A percentile compares a stretch with the other conserved stretches of the same genome.
Conservation (phyloP, 2,329 filamentous ascomycete genomes). For the Thelonectria discophora region DNA sequence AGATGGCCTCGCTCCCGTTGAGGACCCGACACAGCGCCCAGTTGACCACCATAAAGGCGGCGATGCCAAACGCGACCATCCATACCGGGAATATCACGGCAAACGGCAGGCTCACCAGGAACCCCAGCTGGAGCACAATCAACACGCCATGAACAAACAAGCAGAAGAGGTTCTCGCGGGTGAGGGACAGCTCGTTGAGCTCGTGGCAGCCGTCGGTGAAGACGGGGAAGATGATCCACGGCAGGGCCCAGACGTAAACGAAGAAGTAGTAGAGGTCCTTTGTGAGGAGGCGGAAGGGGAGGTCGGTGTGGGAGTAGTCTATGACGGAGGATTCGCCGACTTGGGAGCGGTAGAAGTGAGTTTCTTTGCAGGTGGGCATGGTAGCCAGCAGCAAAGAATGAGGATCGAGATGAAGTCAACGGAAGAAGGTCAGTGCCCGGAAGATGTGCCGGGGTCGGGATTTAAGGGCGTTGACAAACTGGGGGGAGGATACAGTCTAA, state of each 20-base stretch:
- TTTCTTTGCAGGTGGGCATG: conserved; percentile 46
- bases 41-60: conserved; percentile 60
- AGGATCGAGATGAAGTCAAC: too few relatives aligned
- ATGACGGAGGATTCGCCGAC: conserved; percentile 65
- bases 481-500: neutral
- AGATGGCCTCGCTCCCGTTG: conserved; percentile 61
- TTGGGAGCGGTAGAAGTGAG: conserved; percentile 67
- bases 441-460: too few relatives aligned
- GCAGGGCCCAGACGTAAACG: conserved; percentile 63
- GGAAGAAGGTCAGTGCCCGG: neutral
- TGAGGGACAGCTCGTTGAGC: conserved; percentile 72
- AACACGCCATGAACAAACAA: conserved; percentile 68
- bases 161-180: conserved; percentile 63
- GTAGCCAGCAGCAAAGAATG: neutral
- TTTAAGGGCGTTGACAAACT: neutral
- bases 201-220: conserved; percentile 59
- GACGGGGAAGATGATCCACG: conserved; percentile 69
- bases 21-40: conserved; percentile 57
- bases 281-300: conserved; percentile 59
- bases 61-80: conserved; percentile 52
- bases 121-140: conserved; percentile 65
- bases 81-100: conserved; percentile 59
- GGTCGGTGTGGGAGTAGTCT: conserved; percentile 69
- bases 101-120: conserved; percentile 67
- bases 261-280: conserved; percentile 67